A percentile compares a stretch with the other conserved stretches of the same genome.
Conservation (phyloP, 2,329 filamentous ascomycete species). For the Dothideomycetes sp. region DNA sequence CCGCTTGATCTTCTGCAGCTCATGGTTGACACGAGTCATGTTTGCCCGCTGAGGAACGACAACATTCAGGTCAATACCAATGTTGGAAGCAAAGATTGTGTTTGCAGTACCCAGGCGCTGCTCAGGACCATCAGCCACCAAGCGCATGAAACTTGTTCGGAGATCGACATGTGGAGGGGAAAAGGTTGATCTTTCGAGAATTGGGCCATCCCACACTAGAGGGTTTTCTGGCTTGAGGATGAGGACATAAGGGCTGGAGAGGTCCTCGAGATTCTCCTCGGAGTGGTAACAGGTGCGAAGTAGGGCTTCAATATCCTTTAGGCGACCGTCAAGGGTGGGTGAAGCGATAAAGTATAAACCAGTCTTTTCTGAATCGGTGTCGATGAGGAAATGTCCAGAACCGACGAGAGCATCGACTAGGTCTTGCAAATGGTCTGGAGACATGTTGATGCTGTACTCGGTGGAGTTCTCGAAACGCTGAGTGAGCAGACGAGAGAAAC, state of each 20-base stretch:
- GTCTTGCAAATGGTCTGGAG: constrained; percentile 58
- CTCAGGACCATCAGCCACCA: constrained; percentile 82
- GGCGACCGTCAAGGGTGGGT: constrained; percentile 62
- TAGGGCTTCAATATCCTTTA: constrained; percentile 75
- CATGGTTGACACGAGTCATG: constrained; percentile 79
- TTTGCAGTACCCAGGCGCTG: constrained; percentile 71
- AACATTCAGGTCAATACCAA: constrained; percentile 77
- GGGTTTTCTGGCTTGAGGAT: constrained; percentile 73
- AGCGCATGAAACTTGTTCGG: constrained; percentile 73
- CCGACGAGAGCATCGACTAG: constrained; percentile 73
- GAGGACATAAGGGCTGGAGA: constrained; percentile 72
- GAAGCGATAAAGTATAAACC: constrained; percentile 77
- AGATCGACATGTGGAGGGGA: constrained; percentile 75
- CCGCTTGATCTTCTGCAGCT: constrained; percentile 88
- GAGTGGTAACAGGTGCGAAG: constrained; percentile 69
- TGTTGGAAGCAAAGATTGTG: constrained; percentile 66
- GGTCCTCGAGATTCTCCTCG: constrained; percentile 61
- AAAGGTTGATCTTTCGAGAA: constrained; percentile 58
- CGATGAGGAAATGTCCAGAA: constrained; percentile 80
- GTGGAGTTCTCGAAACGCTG: constrained; percentile 95
- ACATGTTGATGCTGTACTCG: constrained; percentile 79
- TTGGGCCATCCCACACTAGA: constrained; percentile 70
- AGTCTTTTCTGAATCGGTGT: constrained; percentile 55
- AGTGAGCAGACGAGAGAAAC: constrained; percentile 82
- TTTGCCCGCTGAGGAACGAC: constrained; percentile 90